phyloP scores from a whole-genome alignment of 257 asterid genomes.

The Penstemon barbatus region DNA sequence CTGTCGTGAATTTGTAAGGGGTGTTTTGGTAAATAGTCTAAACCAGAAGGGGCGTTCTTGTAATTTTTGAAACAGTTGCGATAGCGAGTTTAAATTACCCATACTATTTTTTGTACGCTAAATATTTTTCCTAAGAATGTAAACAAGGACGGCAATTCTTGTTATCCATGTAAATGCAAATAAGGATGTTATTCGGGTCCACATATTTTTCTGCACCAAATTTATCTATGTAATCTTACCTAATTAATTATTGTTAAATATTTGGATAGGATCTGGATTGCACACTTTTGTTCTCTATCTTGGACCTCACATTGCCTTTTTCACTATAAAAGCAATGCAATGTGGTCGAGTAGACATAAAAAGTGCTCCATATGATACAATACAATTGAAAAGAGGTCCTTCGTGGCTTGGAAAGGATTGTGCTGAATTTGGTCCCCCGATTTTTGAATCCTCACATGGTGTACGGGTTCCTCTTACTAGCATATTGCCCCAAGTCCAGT shows the following conservation, averaged over 20 bases:
- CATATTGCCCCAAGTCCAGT: conserved; percentile 86
- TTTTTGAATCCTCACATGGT: conserved; percentile 58
- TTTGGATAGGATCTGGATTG: conserved; percentile 75
- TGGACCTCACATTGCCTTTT: conserved; percentile 91
- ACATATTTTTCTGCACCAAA: no score
- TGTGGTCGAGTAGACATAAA: conserved; percentile 93
- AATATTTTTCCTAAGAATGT: no score
- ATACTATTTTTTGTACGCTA: no score
- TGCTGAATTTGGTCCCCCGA: conserved; percentile 70
- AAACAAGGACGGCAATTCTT: no score
- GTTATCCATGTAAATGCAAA: no score
- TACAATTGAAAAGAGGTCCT: conserved; percentile 65
- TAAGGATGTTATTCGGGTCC: no score
- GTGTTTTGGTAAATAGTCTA: no score
- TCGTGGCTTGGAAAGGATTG: conserved; percentile 92
- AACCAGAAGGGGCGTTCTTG: no score
- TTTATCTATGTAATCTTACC: no score
- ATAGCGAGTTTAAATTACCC: no score
- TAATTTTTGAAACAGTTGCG: no score
- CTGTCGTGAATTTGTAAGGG: no score
- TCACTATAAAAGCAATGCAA: conserved; percentile 79
- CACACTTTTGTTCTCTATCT: conserved; percentile 94
- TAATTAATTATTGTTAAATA: not conserved
- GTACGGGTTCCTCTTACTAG: conserved; percentile 73
- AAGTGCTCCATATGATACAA: conserved; percentile 88